These are phyloP conservation scores for Penicillium sp. DNA, from an alignment of 2,329 filamentous ascomycete genomes.

Conservation along the genomic window DNA sequence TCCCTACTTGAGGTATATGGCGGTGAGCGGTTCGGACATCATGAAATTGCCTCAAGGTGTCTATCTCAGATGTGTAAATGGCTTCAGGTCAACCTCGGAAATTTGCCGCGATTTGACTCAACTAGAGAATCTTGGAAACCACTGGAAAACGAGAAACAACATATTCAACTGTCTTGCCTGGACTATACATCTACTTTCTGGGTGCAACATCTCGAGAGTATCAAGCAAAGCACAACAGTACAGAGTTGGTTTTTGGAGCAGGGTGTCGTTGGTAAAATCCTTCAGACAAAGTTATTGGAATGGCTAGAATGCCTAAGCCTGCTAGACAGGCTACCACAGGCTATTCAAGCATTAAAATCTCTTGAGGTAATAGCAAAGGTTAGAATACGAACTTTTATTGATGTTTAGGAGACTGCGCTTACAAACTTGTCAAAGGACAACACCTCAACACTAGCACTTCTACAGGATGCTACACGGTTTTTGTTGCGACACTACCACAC, in stretches of 20 bases:
- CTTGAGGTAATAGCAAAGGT: slow-evolving; percentile 12
- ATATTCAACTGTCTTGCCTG: neutral
- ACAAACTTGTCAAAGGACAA: slow-evolving; percentile 2
- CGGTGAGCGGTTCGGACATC: slow-evolving; percentile 12
- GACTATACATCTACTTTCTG: slow-evolving; percentile 33
- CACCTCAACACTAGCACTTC: neutral
- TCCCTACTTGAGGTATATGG: slow-evolving; percentile 23
- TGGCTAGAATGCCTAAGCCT: slow-evolving; percentile 36
- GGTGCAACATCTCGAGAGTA: slow-evolving; percentile 25
- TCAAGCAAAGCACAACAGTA: neutral
- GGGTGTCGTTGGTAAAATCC: slow-evolving; percentile 20
- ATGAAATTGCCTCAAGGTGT: slow-evolving; percentile 20
- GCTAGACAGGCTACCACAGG: slow-evolving; percentile 20
- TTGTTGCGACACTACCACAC: slow-evolving; percentile 17
- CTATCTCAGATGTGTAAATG: slow-evolving; percentile 25
- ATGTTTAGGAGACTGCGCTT: neutral
- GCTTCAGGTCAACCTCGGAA: slow-evolving; percentile 29
- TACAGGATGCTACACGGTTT: slow-evolving; percentile 19
- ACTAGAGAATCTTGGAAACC: slow-evolving; percentile 17
- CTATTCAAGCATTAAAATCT: slow-evolving; percentile 18
- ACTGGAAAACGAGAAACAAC: neutral
- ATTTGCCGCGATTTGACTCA: slow-evolving; percentile 25
- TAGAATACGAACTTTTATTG: neutral
- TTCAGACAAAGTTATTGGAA: slow-evolving; percentile 28
- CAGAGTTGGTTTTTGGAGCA: slow-evolving; percentile 6